Evolutionary conservation across 75 land plant species (phyloP).

Genomic region (Sequoiadendron giganteum): DNA sequence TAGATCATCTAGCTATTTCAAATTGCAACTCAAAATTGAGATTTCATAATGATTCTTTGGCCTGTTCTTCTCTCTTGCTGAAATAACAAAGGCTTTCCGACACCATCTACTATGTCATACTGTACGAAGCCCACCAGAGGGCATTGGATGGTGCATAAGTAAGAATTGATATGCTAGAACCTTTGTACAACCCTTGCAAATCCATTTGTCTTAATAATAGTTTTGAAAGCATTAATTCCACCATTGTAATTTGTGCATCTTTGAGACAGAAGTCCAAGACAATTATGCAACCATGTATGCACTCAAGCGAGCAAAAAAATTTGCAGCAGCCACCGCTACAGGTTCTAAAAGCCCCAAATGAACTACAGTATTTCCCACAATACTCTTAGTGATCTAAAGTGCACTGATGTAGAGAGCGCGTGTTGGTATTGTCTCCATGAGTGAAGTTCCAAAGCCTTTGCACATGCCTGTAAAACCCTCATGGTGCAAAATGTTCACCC

Average conservation of each 20-base stretch:
- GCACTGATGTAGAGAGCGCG: constrained; percentile 91
- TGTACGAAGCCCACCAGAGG: constrained; percentile 96
- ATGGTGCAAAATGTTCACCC: constrained; percentile 43
- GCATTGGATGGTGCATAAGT: constrained; percentile 97
- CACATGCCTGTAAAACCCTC: constrained; percentile 82
- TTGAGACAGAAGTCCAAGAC: constrained; percentile 79
- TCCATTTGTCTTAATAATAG: constrained; percentile 68
- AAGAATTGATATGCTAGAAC: constrained; percentile 88
- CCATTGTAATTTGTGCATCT: constrained; percentile 35
- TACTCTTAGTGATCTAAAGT: constrained; percentile 85
- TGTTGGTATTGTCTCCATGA: constrained; percentile 88
- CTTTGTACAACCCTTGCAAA: constrained; percentile 75
- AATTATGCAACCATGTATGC: constrained; percentile 91
- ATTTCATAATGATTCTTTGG: constrained; percentile 19
- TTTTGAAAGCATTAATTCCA: constrained; percentile 84
- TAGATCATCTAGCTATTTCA: too few relatives aligned
- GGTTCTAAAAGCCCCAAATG: constrained; percentile 67
- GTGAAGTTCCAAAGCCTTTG: constrained; percentile 84
- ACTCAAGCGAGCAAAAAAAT: constrained; percentile 78
- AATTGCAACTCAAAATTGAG: too few relatives aligned
- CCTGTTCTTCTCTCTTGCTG: constrained; percentile 21
- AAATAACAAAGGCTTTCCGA: constrained; percentile 58
- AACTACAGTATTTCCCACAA: constrained; percentile 50
- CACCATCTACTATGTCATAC: constrained; percentile 58
- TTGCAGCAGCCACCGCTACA: constrained; percentile 67